Conservation (phyloP, 495 filamentous ascomycete species). For the Hyaloscypha variabilis region DNA sequence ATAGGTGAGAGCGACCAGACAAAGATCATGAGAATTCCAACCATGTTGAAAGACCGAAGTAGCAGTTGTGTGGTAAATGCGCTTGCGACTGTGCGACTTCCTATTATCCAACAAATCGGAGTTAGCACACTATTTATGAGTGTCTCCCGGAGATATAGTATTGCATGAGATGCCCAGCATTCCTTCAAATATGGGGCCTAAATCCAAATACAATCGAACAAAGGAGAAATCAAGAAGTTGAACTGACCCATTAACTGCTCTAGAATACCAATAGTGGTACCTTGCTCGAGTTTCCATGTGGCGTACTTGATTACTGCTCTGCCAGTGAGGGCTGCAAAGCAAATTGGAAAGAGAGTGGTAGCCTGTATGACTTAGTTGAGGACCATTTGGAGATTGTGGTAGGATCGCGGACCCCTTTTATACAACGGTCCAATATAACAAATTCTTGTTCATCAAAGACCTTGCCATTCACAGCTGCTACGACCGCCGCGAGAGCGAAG, state of each 20-base stretch:
- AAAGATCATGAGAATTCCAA: constrained; percentile 22
- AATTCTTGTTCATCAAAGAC: constrained; percentile 9
- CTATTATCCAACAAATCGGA: too few relatives aligned
- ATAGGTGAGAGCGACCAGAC: constrained; percentile 28
- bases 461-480: constrained; percentile 22
- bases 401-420: constrained; percentile 24
- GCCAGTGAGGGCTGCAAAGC: constrained; percentile 24
- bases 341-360: constrained; percentile 28
- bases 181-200: too few relatives aligned
- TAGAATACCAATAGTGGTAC: constrained; percentile 23
- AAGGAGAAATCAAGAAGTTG: too few relatives aligned
- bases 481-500: constrained; percentile 16
- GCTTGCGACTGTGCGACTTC: constrained; percentile 27
- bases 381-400: neutral
- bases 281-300: constrained; percentile 27
- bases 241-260: constrained; percentile 33
- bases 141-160: too few relatives aligned
- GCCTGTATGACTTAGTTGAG: constrained; percentile 8
- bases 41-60: constrained; percentile 22
- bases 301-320: constrained; percentile 26
- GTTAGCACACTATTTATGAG: too few relatives aligned
- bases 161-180: too few relatives aligned
- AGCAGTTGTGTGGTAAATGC: constrained; percentile 26
- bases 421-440: constrained; percentile 19
- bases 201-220: too few relatives aligned